These are phyloP conservation scores for Collybia sordida DNA, from an alignment of 768 basidiomycete species.

Conservation along the genomic window DNA sequence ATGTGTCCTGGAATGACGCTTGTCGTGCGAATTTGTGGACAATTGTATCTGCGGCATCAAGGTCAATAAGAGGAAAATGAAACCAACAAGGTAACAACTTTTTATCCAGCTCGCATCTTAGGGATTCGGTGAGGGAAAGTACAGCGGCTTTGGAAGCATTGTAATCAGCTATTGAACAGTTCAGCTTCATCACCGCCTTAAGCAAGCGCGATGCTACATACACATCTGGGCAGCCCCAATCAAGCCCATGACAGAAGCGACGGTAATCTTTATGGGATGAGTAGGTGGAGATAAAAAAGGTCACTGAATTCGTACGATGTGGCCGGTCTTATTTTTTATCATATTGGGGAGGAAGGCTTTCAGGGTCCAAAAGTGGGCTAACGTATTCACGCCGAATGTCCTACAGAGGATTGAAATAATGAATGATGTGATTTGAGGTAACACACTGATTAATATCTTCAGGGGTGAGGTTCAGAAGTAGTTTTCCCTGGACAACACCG, in stretches of 20 bases:
- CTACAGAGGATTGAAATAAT: slow-evolving; percentile 36
- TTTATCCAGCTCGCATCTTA: slow-evolving; percentile 87
- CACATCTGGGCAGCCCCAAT: slow-evolving; percentile 75
- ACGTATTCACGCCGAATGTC: slow-evolving; percentile 85
- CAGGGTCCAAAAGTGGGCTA: slow-evolving; percentile 89
- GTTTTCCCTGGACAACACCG: slow-evolving; percentile 89
- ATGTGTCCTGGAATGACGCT: slow-evolving; percentile 82
- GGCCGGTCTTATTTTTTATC: slow-evolving; percentile 75
- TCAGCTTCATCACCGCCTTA: background rate
- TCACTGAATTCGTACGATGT: slow-evolving; percentile 61
- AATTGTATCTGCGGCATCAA: slow-evolving; percentile 50
- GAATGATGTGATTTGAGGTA: background rate
- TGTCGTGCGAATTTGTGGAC: slow-evolving; percentile 83
- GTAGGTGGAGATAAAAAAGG: slow-evolving; percentile 1
- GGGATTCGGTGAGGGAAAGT: slow-evolving; percentile 74
- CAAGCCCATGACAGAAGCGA: slow-evolving; percentile 75
- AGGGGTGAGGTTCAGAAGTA: slow-evolving; percentile 74
- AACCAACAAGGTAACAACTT: slow-evolving; percentile 37
- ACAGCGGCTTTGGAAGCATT: slow-evolving; percentile 92
- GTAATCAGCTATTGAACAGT: slow-evolving; percentile 67
- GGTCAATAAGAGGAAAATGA: background rate
- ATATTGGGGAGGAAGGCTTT: slow-evolving; percentile 92
- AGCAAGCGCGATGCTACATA: slow-evolving; percentile 35
- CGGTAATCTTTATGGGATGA: slow-evolving; percentile 53
- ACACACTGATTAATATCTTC: slow-evolving; percentile 79